phyloP scores from a whole-genome alignment of 306 rosid genomes.

The Cyclanthera cordifolia region DNA sequence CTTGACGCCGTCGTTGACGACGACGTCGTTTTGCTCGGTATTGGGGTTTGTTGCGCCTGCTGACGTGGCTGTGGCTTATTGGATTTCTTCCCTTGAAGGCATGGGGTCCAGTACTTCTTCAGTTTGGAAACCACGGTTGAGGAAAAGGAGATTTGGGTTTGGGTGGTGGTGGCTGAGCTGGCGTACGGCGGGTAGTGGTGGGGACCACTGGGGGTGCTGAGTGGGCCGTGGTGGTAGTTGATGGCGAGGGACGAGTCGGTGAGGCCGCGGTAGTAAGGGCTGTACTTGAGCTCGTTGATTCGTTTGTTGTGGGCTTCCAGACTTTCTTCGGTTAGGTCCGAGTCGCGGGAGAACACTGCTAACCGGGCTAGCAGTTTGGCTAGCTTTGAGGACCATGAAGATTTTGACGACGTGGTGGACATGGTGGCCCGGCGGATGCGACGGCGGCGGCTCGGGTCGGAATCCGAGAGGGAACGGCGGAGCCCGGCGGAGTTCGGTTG shows the following conservation, averaged over 20 bases:
- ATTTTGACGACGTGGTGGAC: constrained; percentile 3
- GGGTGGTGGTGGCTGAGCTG: background rate
- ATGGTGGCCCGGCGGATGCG: background rate
- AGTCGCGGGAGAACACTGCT: background rate
- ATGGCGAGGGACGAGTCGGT: background rate
- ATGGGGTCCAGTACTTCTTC: constrained; percentile 11
- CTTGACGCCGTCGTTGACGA: no score
- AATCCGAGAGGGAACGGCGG: constrained; percentile 1
- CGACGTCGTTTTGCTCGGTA: no score
- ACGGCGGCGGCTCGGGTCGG: background rate
- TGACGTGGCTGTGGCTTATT: background rate
- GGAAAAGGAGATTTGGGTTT: constrained; percentile 9
- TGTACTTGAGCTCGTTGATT: background rate
- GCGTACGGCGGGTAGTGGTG: constrained; percentile 4
- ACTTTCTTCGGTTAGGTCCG: constrained; percentile 7
- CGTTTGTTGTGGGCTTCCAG: constrained; percentile 10
- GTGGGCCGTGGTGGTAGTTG: background rate
- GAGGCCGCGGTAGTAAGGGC: constrained; percentile 27
- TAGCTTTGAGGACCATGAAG: background rate
- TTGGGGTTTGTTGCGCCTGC: no score
- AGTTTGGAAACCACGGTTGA: constrained; percentile 15
- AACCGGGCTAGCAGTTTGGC: background rate
- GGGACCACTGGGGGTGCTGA: background rate
- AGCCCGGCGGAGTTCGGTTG: background rate
- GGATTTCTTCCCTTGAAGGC: background rate